Base-by-base conservation (phyloP, 2,329 filamentous ascomycete species). In the Curvularia verruculosa region DNA sequence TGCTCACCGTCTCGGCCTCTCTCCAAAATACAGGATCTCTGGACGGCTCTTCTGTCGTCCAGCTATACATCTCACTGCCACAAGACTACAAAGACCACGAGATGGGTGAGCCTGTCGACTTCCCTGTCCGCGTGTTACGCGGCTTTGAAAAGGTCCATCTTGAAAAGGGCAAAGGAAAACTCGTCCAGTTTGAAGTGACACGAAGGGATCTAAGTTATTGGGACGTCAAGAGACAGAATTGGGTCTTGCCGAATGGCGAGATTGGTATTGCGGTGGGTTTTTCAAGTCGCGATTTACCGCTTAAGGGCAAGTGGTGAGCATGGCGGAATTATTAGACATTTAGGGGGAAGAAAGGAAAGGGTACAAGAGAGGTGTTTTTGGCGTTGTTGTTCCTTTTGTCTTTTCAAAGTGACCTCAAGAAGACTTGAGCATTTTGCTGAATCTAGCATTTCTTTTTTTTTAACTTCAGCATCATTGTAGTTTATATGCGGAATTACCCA, bases 11-110 rank as follows among this genome's bases (percentile, higher is more conserved):
- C 2, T 78, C 77, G 0, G 76, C 87, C 3, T 80, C 78, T 0
- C 74, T 92, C 3, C 82, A 79, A 44, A 92, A 92, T 72, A 85
- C 81, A 0, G 89, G 89, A n/a, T 76, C 78, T 0, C 67, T 81
- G 0, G 71, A 76, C 3, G 85, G 85, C 31, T 78, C 80, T 13
- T 77, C 81, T 15, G 84, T 87, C 2, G 83, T 85, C 1, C 85
- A 88, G 59, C 68, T 87, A 3, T 88, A 88, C 63, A 61, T 86
- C 28, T 78, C 75, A 7, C 80, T 80, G 39, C 82, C 85, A 0
- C 59, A 77, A 7, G 59, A 72, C 50, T 78, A 79, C 53, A 68
- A 64, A n/a, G 78, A 80, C 49, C 63, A 68, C 0, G 75, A 76
- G 50, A 79, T 79, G 12, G 73, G 76, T 7, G 78, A 81, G 53